Conservation (phyloP, 345 rosid genomes). For the Psidium friedrichsthalianum region DNA sequence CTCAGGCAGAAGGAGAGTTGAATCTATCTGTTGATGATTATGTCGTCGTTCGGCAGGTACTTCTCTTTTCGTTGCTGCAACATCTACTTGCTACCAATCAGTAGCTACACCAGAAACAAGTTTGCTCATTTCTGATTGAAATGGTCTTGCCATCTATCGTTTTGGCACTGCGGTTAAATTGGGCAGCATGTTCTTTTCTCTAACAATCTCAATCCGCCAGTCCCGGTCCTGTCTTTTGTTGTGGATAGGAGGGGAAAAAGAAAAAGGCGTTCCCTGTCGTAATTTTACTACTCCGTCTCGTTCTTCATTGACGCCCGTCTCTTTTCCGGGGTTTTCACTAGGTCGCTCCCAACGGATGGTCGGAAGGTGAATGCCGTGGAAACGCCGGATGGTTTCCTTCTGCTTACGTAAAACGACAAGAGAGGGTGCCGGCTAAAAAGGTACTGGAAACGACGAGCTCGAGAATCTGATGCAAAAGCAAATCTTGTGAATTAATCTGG, state of each 20-base stretch:
- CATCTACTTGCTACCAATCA: background rate
- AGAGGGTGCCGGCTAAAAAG: slow-evolving; percentile 49
- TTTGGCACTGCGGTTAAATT: background rate
- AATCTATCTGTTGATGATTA: slow-evolving; percentile 63
- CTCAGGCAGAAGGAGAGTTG: slow-evolving; percentile 77
- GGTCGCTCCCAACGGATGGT: slow-evolving; percentile 95
- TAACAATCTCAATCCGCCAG: background rate
- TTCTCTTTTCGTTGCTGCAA: background rate
- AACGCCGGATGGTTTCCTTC: slow-evolving; percentile 91
- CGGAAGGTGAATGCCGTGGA: slow-evolving; percentile 81
- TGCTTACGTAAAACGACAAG: slow-evolving; percentile 61
- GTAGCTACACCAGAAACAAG: background rate
- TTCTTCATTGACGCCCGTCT: background rate
- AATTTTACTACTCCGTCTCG: background rate
- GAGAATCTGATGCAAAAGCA: background rate
- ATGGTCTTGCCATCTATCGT: background rate
- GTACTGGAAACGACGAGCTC: slow-evolving; percentile 19
- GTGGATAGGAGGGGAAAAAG: background rate
- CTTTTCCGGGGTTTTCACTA: background rate
- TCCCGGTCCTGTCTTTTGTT: background rate
- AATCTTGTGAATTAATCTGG: background rate
- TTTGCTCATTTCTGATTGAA: background rate
- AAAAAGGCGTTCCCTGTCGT: background rate
- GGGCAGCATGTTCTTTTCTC: background rate
- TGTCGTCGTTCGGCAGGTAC: slow-evolving; percentile 80